A percentile compares a stretch with the other conserved stretches of the same genome.
phyloP scores from a whole-genome alignment of 2,329 filamentous ascomycete species.

The Diplocarpon mali region DNA sequence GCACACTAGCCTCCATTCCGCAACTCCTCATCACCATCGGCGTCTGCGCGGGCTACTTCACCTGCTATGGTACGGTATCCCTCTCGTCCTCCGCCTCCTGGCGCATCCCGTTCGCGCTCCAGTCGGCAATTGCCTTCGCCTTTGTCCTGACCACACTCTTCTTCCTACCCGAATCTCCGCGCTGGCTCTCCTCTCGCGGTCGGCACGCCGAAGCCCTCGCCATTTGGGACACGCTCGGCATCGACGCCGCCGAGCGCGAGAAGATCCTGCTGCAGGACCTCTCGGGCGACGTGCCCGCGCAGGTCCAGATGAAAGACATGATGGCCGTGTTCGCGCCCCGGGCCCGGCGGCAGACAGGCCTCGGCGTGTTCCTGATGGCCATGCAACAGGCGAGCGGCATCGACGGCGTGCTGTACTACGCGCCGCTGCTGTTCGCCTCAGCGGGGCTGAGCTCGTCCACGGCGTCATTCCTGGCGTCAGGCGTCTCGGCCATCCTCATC shows the following conservation, averaged over 20 bases:
- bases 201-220: conserved; percentile 34
- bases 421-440: conserved; percentile 47
- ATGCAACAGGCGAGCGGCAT: conserved; percentile 52
- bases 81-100: conserved; percentile 40
- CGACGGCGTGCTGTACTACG: conserved; percentile 53
- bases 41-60: conserved; percentile 45
- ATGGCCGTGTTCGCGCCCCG: conserved; percentile 29
- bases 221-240: conserved; percentile 26
- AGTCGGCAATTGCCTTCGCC: conserved; percentile 31
- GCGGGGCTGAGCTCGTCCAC: conserved; percentile 44
- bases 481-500: conserved; percentile 48
- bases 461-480: conserved; percentile 49
- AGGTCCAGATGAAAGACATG: conserved; percentile 17
- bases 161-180: conserved; percentile 42
- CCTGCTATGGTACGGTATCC: conserved; percentile 42
- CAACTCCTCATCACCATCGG: conserved; percentile 42
- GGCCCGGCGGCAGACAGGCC: conserved; percentile 35
- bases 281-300: not conserved
- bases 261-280: conserved; percentile 13
- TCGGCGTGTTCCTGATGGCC: conserved; percentile 45
- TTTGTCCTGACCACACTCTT: conserved; percentile 31
- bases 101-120: conserved; percentile 44
- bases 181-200: conserved; percentile 43
- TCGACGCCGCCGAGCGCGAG: conserved; percentile 19
- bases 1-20: conserved; percentile 39